These are phyloP conservation scores for Aeminium ludgeri DNA, from an alignment of 495 filamentous ascomycete species.

Conservation along the genomic window DNA sequence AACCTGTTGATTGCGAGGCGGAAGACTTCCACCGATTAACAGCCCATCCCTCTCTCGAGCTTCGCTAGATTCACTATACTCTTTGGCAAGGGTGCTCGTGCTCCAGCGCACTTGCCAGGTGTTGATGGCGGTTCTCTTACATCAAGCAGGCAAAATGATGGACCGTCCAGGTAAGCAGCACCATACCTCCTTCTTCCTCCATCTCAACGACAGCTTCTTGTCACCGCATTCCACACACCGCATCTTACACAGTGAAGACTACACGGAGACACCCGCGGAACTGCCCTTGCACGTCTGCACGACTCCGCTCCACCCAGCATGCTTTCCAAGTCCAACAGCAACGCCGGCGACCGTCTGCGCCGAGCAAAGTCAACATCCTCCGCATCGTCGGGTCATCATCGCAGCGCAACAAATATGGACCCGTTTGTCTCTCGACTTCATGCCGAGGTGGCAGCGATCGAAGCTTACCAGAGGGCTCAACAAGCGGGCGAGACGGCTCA, in stretches of 20 bases:
- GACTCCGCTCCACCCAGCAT: slow-evolving; percentile 5
- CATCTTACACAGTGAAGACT: slow-evolving; percentile 2
- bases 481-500: neutral
- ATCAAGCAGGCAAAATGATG: too few relatives aligned
- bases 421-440: slow-evolving; percentile 20
- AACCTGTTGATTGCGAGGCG: too few relatives aligned
- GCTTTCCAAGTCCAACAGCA: slow-evolving; percentile 21
- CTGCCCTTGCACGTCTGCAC: too few relatives aligned
- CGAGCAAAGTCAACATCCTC: slow-evolving; percentile 22
- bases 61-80: too few relatives aligned
- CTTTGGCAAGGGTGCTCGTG: too few relatives aligned
- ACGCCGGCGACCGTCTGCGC: slow-evolving; percentile 19
- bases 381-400: slow-evolving; percentile 9
- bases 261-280: neutral
- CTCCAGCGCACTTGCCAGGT: too few relatives aligned
- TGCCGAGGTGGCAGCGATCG: slow-evolving; percentile 21
- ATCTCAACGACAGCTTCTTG: neutral
- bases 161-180: too few relatives aligned
- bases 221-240: slow-evolving; percentile 3
- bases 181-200: neutral
- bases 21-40: too few relatives aligned
- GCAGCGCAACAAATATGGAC: slow-evolving; percentile 10
- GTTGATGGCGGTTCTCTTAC: too few relatives aligned
- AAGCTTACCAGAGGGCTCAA: slow-evolving; percentile 21
- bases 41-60: too few relatives aligned